phyloP scores from a whole-genome alignment of 495 filamentous ascomycete species.

The Xylaria longipes region DNA sequence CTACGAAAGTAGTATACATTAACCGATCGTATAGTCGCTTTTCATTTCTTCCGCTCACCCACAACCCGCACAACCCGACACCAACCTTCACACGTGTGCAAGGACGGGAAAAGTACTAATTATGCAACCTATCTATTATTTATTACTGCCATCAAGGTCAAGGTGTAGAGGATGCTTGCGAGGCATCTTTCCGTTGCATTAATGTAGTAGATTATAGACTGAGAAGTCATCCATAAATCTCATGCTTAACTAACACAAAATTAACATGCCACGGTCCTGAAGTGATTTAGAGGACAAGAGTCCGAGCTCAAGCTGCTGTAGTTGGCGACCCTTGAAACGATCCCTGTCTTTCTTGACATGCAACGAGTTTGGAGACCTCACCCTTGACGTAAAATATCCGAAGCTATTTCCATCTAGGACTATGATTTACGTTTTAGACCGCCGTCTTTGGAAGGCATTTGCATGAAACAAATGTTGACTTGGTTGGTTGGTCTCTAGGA shows the following conservation, averaged over 20 bases:
- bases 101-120: background rate
- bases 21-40: slow-evolving; percentile 9
- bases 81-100: background rate
- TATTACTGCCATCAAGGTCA: background rate
- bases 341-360: background rate
- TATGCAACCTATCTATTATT: background rate
- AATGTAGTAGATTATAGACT: background rate
- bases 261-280: background rate
- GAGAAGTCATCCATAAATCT: background rate
- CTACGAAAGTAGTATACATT: background rate
- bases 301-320: background rate
- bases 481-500: background rate
- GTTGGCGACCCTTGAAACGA: background rate
- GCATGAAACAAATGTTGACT: slow-evolving; percentile 1
- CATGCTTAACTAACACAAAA: background rate
- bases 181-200: background rate
- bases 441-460: background rate
- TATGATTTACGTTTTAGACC: background rate
- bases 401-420: slow-evolving; percentile 2
- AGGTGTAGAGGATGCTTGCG: background rate
- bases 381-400: slow-evolving; percentile 10
- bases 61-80: slow-evolving; percentile 20
- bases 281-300: background rate
- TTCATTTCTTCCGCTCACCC: slow-evolving; percentile 18
- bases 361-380: background rate